Evolutionary conservation across 75 land plant species (phyloP).

Genomic region (Larix kaempferi): DNA sequence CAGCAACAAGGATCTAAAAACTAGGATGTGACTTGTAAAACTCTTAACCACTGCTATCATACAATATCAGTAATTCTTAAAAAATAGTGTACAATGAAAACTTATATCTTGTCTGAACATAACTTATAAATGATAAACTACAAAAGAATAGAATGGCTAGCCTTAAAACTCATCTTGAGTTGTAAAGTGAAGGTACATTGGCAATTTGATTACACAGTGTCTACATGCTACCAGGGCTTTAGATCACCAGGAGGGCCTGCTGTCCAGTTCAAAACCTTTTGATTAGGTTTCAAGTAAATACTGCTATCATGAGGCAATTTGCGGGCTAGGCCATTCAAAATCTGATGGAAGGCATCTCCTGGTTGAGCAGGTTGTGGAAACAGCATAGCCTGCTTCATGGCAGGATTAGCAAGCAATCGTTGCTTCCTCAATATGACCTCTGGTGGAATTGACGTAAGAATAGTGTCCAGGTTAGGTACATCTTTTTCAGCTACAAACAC

Average conservation of each 20-base stretch:
- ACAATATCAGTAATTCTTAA: slow-evolving; percentile 9
- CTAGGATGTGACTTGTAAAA: slow-evolving; percentile 1
- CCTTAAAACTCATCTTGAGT: background rate
- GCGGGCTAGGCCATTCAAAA: slow-evolving; percentile 81
- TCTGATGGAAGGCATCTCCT: slow-evolving; percentile 91
- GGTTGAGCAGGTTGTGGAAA: slow-evolving; percentile 88
- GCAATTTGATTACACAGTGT: background rate
- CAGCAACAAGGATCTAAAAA: background rate
- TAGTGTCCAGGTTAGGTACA: slow-evolving; percentile 79
- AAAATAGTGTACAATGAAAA: background rate
- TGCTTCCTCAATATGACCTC: slow-evolving; percentile 80
- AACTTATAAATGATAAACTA: background rate
- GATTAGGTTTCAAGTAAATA: slow-evolving; percentile 48
- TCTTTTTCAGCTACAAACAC: slow-evolving; percentile 79
- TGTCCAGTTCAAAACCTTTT: slow-evolving; percentile 72
- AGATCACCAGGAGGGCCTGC: slow-evolving; percentile 74
- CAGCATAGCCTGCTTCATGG: slow-evolving; percentile 90
- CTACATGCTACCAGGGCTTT: slow-evolving; percentile 59
- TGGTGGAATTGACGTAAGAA: slow-evolving; percentile 64
- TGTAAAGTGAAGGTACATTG: background rate
- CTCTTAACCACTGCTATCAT: background rate
- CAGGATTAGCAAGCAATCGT: slow-evolving; percentile 75
- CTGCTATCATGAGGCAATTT: slow-evolving; percentile 74
- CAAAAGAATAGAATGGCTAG: background rate
- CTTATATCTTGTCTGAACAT: background rate